A percentile compares a stretch with the other conserved stretches of the same genome.
These are phyloP conservation scores for Termitomyces sp. DNA, from an alignment of 768 basidiomycete genomes.

Conservation along the genomic window DNA sequence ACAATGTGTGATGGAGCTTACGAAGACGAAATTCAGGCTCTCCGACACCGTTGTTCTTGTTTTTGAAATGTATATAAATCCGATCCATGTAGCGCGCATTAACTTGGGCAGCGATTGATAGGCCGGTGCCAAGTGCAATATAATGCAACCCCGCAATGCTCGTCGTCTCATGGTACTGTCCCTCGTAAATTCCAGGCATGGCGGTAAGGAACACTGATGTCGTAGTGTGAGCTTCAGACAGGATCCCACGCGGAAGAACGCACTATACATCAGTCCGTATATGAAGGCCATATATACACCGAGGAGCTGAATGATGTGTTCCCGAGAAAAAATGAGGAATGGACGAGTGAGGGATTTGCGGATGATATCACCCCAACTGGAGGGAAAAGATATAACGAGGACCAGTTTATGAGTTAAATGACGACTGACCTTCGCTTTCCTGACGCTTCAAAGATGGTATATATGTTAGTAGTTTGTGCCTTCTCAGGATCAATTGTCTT, in stretches of 20 bases:
- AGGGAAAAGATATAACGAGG: not conserved
- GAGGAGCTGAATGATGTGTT: slow-evolving; percentile 65
- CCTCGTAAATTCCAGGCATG: slow-evolving; percentile 52
- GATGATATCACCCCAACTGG: slow-evolving; percentile 51
- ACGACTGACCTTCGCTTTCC: slow-evolving; percentile 37
- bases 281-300: slow-evolving; percentile 65
- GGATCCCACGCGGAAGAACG: slow-evolving; percentile 14
- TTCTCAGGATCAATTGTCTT: slow-evolving; percentile 44
- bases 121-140: slow-evolving; percentile 62
- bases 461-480: slow-evolving; percentile 27
- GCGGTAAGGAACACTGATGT: slow-evolving; percentile 59
- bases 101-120: slow-evolving; percentile 43
- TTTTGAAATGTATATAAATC: slow-evolving; percentile 43
- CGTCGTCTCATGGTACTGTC: slow-evolving; percentile 44
- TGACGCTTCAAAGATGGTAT: slow-evolving; percentile 40
- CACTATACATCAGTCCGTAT: slow-evolving; percentile 58
- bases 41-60: slow-evolving; percentile 41
- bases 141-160: slow-evolving; percentile 68
- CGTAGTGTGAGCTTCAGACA: not conserved
- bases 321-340: slow-evolving; percentile 50
- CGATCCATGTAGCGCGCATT: slow-evolving; percentile 54
- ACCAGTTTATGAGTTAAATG: not conserved
- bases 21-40: slow-evolving; percentile 46
- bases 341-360: slow-evolving; percentile 56
- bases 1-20: slow-evolving; percentile 19